Percentiles rank a stretch among this genome's conserved stretches.
phyloP scores from a whole-genome alignment of 345 rosid species.

The Anacardium occidentale region DNA sequence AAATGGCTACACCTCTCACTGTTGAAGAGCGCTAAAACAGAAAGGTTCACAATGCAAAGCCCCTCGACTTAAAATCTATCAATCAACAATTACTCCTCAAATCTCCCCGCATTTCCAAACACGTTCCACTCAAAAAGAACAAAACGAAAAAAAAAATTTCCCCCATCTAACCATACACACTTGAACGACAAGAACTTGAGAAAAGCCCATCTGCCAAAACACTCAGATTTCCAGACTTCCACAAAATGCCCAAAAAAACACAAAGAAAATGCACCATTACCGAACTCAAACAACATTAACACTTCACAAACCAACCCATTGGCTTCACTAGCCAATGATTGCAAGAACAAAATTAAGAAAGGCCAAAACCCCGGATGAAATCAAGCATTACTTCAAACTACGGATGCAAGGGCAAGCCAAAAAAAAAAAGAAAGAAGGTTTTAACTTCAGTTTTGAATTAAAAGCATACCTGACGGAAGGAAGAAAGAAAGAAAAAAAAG shows the following conservation, averaged over 20 bases:
- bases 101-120: neutral
- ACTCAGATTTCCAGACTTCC: slow-evolving; percentile 8
- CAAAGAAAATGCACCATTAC: slow-evolving; percentile 33
- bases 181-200: neutral
- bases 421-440: neutral
- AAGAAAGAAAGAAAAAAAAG: neutral
- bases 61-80: neutral
- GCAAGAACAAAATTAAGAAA: neutral
- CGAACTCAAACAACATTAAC: slow-evolving; percentile 1
- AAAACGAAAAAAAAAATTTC: neutral
- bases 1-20: neutral
- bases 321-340: slow-evolving; percentile 8
- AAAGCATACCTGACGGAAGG: too few relatives aligned
- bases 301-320: neutral
- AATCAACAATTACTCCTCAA: neutral
- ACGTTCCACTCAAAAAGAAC: too few relatives aligned
- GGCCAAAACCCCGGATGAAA: slow-evolving; percentile 17
- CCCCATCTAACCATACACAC: slow-evolving; percentile 4
- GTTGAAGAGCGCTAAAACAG: neutral
- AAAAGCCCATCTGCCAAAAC: slow-evolving; percentile 1
- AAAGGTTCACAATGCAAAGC: neutral
- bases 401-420: slow-evolving; percentile 23
- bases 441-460: slow-evolving; percentile 3
- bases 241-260: slow-evolving; percentile 19
- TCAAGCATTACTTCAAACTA: slow-evolving; percentile 23